phyloP scores from a whole-genome alignment of 805 yeast genomes.

The Candida hispaniensis region DNA sequence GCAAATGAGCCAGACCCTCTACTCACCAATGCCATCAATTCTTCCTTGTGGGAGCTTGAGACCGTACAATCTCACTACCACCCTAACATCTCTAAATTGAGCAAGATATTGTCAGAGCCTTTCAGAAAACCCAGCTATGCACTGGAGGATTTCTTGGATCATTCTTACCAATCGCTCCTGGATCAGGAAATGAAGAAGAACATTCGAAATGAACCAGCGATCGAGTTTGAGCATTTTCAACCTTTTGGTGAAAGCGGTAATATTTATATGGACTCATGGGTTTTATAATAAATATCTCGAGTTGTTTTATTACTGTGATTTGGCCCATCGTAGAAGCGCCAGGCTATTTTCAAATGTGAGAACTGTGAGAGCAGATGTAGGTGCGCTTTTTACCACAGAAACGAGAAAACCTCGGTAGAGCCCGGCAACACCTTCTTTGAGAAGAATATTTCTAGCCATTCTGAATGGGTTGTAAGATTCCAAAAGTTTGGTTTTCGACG shows the following conservation, averaged over 20 bases:
- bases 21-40: slow-evolving; percentile 63
- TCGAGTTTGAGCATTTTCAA: slow-evolving; percentile 43
- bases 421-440: slow-evolving; percentile 52
- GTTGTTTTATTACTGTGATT: slow-evolving; percentile 1
- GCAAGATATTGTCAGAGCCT: slow-evolving; percentile 80
- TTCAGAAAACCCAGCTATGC: slow-evolving; percentile 78
- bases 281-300: slow-evolving; percentile 12
- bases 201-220: slow-evolving; percentile 41
- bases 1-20: slow-evolving; percentile 60
- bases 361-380: slow-evolving; percentile 51
- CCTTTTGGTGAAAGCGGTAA: slow-evolving; percentile 18
- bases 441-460: slow-evolving; percentile 34
- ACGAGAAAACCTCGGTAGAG: slow-evolving; percentile 66
- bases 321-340: slow-evolving; percentile 19
- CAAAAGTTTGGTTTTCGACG: slow-evolving; percentile 2
- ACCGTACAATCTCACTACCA: slow-evolving; percentile 77
- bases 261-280: slow-evolving; percentile 19
- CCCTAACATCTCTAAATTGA: slow-evolving; percentile 89
- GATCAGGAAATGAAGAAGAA: slow-evolving; percentile 35
- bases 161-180: slow-evolving; percentile 68
- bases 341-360: slow-evolving; percentile 46
- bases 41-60: slow-evolving; percentile 89
- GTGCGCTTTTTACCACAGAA: slow-evolving; percentile 68
- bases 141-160: slow-evolving; percentile 89
- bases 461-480: slow-evolving; percentile 23